phyloP scores from a whole-genome alignment of 2,329 filamentous ascomycete genomes.

The Helminthosporium solani region DNA sequence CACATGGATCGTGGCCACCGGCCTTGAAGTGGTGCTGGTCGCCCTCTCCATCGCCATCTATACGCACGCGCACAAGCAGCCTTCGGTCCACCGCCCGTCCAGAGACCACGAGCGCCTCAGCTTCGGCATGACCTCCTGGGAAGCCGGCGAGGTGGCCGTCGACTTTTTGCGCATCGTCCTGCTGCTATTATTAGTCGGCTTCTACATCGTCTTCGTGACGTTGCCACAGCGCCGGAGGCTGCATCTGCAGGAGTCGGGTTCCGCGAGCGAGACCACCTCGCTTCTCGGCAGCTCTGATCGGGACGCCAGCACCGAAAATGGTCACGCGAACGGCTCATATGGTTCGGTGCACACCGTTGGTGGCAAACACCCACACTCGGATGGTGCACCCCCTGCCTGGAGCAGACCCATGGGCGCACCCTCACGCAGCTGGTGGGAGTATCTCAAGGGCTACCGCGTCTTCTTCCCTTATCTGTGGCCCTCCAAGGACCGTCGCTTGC shows the following conservation, averaged over 20 bases:
- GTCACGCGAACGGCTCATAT: constrained; percentile 56
- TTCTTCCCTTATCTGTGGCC: constrained; percentile 99
- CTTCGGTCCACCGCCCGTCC: constrained; percentile 44
- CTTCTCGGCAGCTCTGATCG: constrained; percentile 55
- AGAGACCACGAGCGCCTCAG: constrained; percentile 19
- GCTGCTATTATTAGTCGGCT: constrained; percentile 58
- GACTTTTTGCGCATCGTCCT: constrained; percentile 69
- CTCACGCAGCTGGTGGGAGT: constrained; percentile 93
- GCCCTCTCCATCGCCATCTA: constrained; percentile 69
- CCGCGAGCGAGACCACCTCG: constrained; percentile 60
- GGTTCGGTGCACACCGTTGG: constrained; percentile 49
- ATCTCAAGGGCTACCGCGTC: constrained; percentile 84
- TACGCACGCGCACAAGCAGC: constrained; percentile 65
- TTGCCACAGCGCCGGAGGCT: constrained; percentile 22
- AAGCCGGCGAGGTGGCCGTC: constrained; percentile 65
- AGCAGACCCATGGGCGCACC: constrained; percentile 85
- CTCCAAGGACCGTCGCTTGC: constrained; percentile 71
- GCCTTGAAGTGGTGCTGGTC: constrained; percentile 72
- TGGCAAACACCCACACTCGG: constrained; percentile 47
- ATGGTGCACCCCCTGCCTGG: constrained; percentile 73
- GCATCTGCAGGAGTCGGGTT: constrained; percentile 22
- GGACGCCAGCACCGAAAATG: constrained; percentile 48
- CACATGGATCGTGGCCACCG: constrained; percentile 73
- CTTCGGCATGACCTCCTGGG: constrained; percentile 57
- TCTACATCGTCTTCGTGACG: constrained; percentile 61